A percentile compares a stretch with the other conserved stretches of the same genome.
Conservation (phyloP, 2,329 filamentous ascomycete species). For the Apiospora koreana region DNA sequence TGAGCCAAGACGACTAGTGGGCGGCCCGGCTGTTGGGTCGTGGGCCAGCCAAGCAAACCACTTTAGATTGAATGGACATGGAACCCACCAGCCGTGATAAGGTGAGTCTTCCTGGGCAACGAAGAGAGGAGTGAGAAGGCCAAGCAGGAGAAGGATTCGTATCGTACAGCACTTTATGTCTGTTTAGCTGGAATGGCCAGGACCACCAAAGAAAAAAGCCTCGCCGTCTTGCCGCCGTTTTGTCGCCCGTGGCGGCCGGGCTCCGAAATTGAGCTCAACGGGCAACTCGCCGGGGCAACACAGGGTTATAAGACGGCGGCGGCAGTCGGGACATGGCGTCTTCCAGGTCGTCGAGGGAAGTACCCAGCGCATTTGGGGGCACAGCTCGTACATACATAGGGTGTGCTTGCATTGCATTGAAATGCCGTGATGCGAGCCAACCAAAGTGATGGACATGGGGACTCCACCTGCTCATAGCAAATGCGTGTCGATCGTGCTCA, state of each 20-base stretch:
- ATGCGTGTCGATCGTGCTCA: neutral
- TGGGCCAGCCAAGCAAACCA: neutral
- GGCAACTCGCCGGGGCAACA: too few species aligned
- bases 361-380: too few species aligned
- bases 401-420: neutral
- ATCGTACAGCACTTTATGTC: neutral
- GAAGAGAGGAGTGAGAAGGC: neutral
- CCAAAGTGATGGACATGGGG: neutral
- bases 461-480: neutral
- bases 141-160: neutral
- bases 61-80: neutral
- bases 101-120: neutral
- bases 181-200: neutral
- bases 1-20: conserved; percentile 1
- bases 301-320: too few species aligned
- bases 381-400: neutral
- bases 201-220: neutral
- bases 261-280: too few species aligned
- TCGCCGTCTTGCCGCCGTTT: too few species aligned
- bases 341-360: too few species aligned
- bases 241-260: too few species aligned
- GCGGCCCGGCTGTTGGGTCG: neutral
- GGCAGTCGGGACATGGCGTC: too few species aligned
- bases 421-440: neutral
- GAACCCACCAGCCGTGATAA: neutral